Conservation (phyloP, 2,329 filamentous ascomycete genomes). For the Tolypocladium paradoxum region DNA sequence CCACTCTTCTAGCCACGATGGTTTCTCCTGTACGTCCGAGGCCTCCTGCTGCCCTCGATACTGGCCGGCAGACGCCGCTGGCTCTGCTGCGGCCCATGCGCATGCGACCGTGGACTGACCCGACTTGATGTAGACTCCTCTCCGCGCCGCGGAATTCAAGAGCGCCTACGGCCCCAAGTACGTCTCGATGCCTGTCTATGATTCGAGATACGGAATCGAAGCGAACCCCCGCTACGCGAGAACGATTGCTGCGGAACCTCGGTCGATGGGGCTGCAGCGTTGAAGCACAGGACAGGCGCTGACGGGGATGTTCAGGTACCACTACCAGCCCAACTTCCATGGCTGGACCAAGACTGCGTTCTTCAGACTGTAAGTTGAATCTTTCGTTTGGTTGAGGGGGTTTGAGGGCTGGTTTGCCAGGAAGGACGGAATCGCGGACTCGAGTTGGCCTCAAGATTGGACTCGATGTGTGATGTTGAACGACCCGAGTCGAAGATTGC, state of each 20-base stretch:
- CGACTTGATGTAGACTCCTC: constrained; percentile 29
- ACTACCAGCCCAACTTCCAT: constrained; percentile 42
- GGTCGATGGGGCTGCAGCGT: background rate
- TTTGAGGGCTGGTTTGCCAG: background rate
- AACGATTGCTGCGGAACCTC: background rate
- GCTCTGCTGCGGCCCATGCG: background rate
- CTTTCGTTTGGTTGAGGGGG: background rate
- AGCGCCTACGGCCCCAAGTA: constrained; percentile 59
- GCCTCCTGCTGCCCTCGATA: background rate
- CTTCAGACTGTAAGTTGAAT: constrained; percentile 40
- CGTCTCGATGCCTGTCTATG: constrained; percentile 10
- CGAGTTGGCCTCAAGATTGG: background rate
- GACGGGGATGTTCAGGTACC: constrained; percentile 38
- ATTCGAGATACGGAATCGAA: background rate
- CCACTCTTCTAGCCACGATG: constrained; percentile 24
- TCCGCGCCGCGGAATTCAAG: constrained; percentile 41
- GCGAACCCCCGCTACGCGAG: background rate
- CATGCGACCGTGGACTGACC: constrained; percentile 16
- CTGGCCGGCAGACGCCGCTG: background rate
- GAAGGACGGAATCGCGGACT: background rate
- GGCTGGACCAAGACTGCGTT: constrained; percentile 36
- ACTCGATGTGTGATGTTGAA: background rate
- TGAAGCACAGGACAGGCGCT: constrained; percentile 7
- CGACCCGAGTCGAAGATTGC: background rate
- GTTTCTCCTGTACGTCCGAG: constrained; percentile 25